These are phyloP conservation scores for Kockovaella imperatae DNA, from an alignment of 768 basidiomycete species.

Conservation along the genomic window DNA sequence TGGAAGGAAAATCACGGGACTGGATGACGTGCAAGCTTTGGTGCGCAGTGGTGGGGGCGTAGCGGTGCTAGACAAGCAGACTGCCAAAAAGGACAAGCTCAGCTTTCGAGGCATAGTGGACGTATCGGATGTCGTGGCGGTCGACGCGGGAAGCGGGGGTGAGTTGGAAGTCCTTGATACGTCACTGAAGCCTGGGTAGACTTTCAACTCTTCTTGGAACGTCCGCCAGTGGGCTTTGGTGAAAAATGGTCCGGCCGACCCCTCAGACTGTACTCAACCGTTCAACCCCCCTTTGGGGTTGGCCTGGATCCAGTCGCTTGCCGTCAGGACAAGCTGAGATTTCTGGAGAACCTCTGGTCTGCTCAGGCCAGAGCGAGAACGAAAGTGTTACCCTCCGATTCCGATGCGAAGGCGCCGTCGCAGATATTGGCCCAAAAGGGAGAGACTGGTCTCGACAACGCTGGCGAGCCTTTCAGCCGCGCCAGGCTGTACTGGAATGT, in stretches of 20 bases:
- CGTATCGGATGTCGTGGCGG: slow-evolving; percentile 70
- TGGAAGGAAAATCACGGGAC: slow-evolving; percentile 46
- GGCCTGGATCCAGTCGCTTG: slow-evolving; percentile 61
- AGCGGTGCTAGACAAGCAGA: slow-evolving; percentile 53
- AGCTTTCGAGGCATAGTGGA: slow-evolving; percentile 77
- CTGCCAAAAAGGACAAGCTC: slow-evolving; percentile 68
- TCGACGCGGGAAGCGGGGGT: slow-evolving; percentile 75
- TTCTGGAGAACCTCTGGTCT: slow-evolving; percentile 81
- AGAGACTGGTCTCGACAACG: slow-evolving; percentile 53
- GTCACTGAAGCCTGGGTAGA: slow-evolving; percentile 49
- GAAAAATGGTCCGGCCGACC: slow-evolving; percentile 84
- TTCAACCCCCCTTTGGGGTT: slow-evolving; percentile 61
- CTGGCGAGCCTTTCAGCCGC: slow-evolving; percentile 23
- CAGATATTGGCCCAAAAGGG: slow-evolving; percentile 59
- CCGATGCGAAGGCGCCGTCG: not conserved
- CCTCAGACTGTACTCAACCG: slow-evolving; percentile 69
- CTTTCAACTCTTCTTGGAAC: slow-evolving; percentile 76
- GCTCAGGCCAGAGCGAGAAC: slow-evolving; percentile 75
- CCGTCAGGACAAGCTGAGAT: slow-evolving; percentile 64
- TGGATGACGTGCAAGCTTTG: slow-evolving; percentile 57
- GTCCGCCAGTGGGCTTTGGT: slow-evolving; percentile 67
- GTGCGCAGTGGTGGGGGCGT: slow-evolving; percentile 56
- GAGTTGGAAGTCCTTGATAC: slow-evolving; percentile 27
- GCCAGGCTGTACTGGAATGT: slow-evolving; percentile 81
- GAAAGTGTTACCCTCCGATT: slow-evolving; percentile 40